phyloP scores from a whole-genome alignment of 192 early-diverging fungal species.

The Lobosporangium transversale region DNA sequence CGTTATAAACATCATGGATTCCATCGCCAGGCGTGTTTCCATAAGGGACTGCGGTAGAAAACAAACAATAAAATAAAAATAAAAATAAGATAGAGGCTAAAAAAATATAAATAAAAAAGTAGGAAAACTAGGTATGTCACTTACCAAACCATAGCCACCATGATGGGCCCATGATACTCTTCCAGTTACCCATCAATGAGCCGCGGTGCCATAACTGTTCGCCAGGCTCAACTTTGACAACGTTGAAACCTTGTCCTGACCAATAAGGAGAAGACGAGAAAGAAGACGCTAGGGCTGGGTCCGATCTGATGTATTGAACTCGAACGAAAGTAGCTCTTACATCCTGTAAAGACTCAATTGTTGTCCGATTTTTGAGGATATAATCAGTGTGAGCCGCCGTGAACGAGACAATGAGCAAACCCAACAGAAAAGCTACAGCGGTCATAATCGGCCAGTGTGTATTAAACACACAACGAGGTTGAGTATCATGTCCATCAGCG shows the following conservation, averaged over 20 bases:
- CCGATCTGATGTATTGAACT: slow-evolving; percentile 37
- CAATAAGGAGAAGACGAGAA: slow-evolving; percentile 13
- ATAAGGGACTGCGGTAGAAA: slow-evolving; percentile 19
- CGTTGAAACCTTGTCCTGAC: slow-evolving; percentile 29
- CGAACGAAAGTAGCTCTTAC: slow-evolving; percentile 25
- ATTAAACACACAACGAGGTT: slow-evolving; percentile 27
- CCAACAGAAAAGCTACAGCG: slow-evolving; percentile 55
- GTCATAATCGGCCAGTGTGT: slow-evolving; percentile 53
- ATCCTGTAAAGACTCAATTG: slow-evolving; percentile 58
- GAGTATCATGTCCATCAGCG: neutral
- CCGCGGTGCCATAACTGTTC: slow-evolving; percentile 58
- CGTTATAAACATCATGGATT: slow-evolving; percentile 36
- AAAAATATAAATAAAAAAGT: neutral
- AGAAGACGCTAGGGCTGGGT: slow-evolving; percentile 10
- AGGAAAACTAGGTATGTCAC: neutral
- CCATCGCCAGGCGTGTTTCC: slow-evolving; percentile 42
- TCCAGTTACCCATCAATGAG: slow-evolving; percentile 55
- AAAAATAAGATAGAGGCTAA: neutral
- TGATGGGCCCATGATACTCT: slow-evolving; percentile 58
- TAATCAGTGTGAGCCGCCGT: slow-evolving; percentile 59
- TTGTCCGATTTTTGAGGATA: slow-evolving; percentile 62
- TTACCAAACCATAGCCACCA: slow-evolving; percentile 64
- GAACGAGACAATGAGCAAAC: slow-evolving; percentile 60
- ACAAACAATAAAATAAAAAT: neutral
- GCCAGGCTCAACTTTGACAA: slow-evolving; percentile 43